A percentile compares a stretch with the other conserved stretches of the same genome.
Conservation (phyloP, 345 rosid genomes). For the Melastoma malabathricum region DNA sequence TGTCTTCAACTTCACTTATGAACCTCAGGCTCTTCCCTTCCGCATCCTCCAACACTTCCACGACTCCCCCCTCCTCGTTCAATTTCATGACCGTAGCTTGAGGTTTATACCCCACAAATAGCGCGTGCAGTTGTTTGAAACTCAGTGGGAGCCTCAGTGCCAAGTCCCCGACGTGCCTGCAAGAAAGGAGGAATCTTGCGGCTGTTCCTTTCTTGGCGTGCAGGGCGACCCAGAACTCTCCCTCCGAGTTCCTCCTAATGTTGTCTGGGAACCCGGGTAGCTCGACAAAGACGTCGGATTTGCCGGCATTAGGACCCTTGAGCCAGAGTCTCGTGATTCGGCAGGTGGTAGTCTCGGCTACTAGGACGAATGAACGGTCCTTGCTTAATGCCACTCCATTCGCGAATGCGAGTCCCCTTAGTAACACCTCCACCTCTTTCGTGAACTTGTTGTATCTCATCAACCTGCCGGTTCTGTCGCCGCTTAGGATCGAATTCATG, state of each 20-base stretch:
- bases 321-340: slow-evolving; percentile 41
- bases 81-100: slow-evolving; percentile 54
- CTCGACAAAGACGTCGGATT: slow-evolving; percentile 30
- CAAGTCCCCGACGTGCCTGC: slow-evolving; percentile 38
- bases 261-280: slow-evolving; percentile 65
- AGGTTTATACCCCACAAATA: slow-evolving; percentile 41
- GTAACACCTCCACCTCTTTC: slow-evolving; percentile 43
- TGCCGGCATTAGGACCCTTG: slow-evolving; percentile 25
- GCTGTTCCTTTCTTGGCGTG: slow-evolving; percentile 44
- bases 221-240: slow-evolving; percentile 76
- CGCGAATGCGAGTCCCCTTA: slow-evolving; percentile 45
- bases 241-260: slow-evolving; percentile 36
- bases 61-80: slow-evolving; percentile 35
- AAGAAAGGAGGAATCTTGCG: slow-evolving; percentile 22
- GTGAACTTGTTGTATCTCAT: slow-evolving; percentile 41
- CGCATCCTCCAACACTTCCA: slow-evolving; percentile 36
- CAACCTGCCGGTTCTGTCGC: slow-evolving; percentile 56
- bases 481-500: slow-evolving; percentile 28
- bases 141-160: slow-evolving; percentile 39
- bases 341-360: slow-evolving; percentile 36
- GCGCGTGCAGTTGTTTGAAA: slow-evolving; percentile 37
- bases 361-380: slow-evolving; percentile 37
- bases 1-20: slow-evolving; percentile 67
- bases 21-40: slow-evolving; percentile 39
- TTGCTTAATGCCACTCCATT: slow-evolving; percentile 70